Base-by-base conservation (phyloP, 805 yeast genomes). In the Maudiozyma serrabonitensis region DNA sequence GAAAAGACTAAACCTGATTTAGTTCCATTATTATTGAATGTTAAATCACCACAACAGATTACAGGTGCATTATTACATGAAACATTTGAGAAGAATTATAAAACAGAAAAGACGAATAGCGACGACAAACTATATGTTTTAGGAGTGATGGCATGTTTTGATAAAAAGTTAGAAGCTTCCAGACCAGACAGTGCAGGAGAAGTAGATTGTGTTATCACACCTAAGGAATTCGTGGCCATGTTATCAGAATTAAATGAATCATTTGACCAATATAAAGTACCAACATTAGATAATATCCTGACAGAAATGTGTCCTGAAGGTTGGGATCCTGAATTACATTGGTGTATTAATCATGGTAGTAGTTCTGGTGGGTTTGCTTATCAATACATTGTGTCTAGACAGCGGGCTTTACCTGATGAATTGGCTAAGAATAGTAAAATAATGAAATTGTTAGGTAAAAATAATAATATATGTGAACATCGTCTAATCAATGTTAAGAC, bases 91-190 rank as follows among this genome's bases (percentile, higher is more conserved):
- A 21, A 15, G 13, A 5, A 23, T 40, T 15, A 23, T 15, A n/a
- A 31, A 2, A 37, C 25, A 8, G 32, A 28, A 8, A 8, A 28
- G 32, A 28, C 32, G 2, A 8, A 21, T 3, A 60, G 70, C 12
- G 56, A 61, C 1, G 61, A 69, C 0, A 58, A 75, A 2, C 68
- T 89, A 0, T 93, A 87, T 61, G 97, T 91, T 64, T 68, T 93
- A 48, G 78, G 93, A 7, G 72, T 93, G 19, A 91, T 91, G 98
- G 98, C 99, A 1, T 91, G 98, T 59, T 93, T 93, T 64, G 99
- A 93, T 66, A 93, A 93, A 69, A 93, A 93, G 66, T 74, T 90
- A 41, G 99, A 93, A 69, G 93, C 96, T 26, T 89, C 95, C 3
- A 75, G 98, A 53, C 82, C 86, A 0, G 96, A 87, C 55, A 69